Conservation (phyloP, 805 yeast genomes). For the Candida boidinii region DNA sequence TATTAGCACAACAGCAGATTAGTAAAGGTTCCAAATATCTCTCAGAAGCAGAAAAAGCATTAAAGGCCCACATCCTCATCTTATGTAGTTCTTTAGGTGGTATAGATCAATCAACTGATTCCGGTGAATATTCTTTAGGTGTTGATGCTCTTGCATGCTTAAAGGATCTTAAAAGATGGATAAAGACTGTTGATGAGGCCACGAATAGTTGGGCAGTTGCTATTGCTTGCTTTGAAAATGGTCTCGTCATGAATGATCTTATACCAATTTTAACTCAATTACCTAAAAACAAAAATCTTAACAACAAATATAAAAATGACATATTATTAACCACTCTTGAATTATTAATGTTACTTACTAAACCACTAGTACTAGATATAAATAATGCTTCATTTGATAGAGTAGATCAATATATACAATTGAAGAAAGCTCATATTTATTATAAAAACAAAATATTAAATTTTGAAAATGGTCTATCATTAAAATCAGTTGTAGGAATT, state of each 20-base stretch:
- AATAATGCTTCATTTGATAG: constrained; percentile 53
- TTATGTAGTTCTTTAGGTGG: constrained; percentile 91
- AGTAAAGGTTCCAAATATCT: not conserved
- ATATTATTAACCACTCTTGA: constrained; percentile 70
- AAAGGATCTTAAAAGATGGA: constrained; percentile 84
- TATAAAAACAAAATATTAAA: constrained; percentile 66
- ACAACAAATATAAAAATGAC: constrained; percentile 39
- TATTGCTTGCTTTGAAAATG: constrained; percentile 75
- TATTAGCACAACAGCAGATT: not conserved
- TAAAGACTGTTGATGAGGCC: constrained; percentile 72
- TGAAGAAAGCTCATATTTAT: constrained; percentile 55
- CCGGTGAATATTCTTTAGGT: constrained; percentile 58
- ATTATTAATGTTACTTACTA: constrained; percentile 71
- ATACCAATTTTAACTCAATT: constrained; percentile 67
- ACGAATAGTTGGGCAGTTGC: constrained; percentile 73
- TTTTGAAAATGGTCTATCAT: constrained; percentile 48
- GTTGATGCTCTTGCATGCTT: constrained; percentile 83
- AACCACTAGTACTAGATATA: constrained; percentile 67
- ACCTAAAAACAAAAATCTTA: constrained; percentile 26
- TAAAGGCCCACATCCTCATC: constrained; percentile 69
- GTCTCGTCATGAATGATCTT: constrained; percentile 65
- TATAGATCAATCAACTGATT: constrained; percentile 51
- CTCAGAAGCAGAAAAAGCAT: constrained; percentile 23
- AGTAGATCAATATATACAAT: constrained; percentile 43
- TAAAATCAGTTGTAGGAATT: constrained; percentile 62